phyloP scores from a whole-genome alignment of 768 basidiomycete genomes.

The Russula dissimulans region DNA sequence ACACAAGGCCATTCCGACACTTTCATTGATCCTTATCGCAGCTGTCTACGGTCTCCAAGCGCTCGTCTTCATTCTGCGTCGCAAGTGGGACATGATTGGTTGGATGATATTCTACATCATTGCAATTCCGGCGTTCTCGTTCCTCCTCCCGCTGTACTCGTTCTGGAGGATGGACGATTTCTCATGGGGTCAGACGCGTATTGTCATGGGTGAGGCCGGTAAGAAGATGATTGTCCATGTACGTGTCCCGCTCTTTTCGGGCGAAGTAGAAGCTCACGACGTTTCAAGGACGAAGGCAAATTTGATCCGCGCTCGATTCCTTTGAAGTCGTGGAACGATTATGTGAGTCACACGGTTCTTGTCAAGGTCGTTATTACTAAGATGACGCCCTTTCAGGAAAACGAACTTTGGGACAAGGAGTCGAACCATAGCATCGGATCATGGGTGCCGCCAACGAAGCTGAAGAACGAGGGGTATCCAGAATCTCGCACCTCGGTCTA shows the following conservation, averaged over 20 bases:
- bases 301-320: constrained; percentile 92
- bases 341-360: constrained; percentile 42
- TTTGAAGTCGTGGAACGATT: constrained; percentile 94
- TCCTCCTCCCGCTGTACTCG: constrained; percentile 87
- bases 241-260: constrained; percentile 25
- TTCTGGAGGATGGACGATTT: constrained; percentile 99
- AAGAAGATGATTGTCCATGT: constrained; percentile 96
- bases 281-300: constrained; percentile 83
- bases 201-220: constrained; percentile 88
- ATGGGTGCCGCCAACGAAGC: constrained; percentile 73
- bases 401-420: constrained; percentile 96
- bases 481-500: constrained; percentile 77
- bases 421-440: constrained; percentile 93
- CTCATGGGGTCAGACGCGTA: constrained; percentile 89
- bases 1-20: constrained; percentile 58
- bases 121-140: constrained; percentile 88
- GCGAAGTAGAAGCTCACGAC: constrained; percentile 5
- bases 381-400: constrained; percentile 47
- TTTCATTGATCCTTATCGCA: constrained; percentile 87
- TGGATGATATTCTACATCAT: constrained; percentile 97
- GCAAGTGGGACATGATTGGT: constrained; percentile 98
- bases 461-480: constrained; percentile 63
- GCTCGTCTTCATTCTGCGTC: constrained; percentile 80
- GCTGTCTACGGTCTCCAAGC: constrained; percentile 94
- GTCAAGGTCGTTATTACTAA: background rate